These are phyloP conservation scores for Rhizophora mangle DNA, from an alignment of 345 rosid genomes.

Conservation along the genomic window DNA sequence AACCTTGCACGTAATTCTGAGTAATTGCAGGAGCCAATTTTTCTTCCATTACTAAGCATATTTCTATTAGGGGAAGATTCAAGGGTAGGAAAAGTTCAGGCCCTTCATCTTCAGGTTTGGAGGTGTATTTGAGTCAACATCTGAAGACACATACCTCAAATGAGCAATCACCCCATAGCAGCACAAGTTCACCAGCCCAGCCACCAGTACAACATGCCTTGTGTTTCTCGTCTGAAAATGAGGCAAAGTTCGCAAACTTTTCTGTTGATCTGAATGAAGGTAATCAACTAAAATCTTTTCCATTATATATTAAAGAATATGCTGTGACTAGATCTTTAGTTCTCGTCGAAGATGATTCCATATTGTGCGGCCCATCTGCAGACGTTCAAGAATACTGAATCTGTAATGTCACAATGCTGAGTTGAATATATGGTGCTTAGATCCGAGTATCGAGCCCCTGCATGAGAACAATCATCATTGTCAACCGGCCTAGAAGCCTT, in stretches of 20 bases:
- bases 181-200: constrained; percentile 40
- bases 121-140: constrained; percentile 53
- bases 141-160: constrained; percentile 38
- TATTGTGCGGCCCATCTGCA: constrained; percentile 14
- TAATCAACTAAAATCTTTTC: constrained; percentile 14
- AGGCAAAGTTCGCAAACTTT: constrained; percentile 31
- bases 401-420: constrained; percentile 11
- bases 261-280: constrained; percentile 68
- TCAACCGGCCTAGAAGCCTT: constrained; percentile 17
- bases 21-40: no score
- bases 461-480: not conserved
- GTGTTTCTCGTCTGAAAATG: no score
- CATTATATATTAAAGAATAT: not conserved
- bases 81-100: constrained; percentile 56
- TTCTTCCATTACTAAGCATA: not conserved
- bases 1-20: not conserved
- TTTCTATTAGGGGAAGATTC: constrained; percentile 48
- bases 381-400: constrained; percentile 20
- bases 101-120: constrained; percentile 47
- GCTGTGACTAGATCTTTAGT: not conserved
- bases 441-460: not conserved
- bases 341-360: not conserved
- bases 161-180: constrained; percentile 44
- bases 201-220: constrained; percentile 26
- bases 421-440: not conserved